Conservation (phyloP, 2,329 filamentous ascomycete genomes). For the Cercospora janseana region DNA sequence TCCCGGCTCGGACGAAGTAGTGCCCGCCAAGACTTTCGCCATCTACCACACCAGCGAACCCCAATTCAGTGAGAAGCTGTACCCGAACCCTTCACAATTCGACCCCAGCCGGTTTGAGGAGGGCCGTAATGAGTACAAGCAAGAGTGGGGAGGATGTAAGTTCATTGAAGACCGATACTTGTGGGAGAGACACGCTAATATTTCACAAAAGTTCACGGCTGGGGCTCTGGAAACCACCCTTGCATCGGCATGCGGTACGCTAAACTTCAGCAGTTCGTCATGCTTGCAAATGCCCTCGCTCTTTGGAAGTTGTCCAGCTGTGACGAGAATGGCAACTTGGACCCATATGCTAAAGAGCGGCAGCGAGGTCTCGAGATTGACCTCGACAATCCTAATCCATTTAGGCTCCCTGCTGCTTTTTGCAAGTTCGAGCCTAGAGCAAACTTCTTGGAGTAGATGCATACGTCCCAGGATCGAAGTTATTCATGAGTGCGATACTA, state of each 20-base stretch:
- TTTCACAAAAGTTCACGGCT: conserved; percentile 11
- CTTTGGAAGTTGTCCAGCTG: conserved; percentile 12
- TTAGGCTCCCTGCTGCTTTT: not conserved
- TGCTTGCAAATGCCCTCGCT: conserved; percentile 39
- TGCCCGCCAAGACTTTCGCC: conserved; percentile 27
- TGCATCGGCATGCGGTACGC: conserved; percentile 46
- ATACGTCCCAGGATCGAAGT: not conserved
- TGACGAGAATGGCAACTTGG: conserved; percentile 6
- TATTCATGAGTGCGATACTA: too few relatives aligned
- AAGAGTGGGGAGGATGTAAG: conserved; percentile 24
- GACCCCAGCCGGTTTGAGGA: conserved; percentile 16
- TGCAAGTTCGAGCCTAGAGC: not conserved
- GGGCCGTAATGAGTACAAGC: conserved; percentile 22
- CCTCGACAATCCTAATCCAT: not conserved
- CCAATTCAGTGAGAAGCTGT: conserved; percentile 29
- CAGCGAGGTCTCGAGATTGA: not conserved
- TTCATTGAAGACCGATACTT: too few relatives aligned
- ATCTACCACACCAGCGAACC: conserved; percentile 30
- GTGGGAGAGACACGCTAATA: too few relatives aligned
- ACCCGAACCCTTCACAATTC: conserved; percentile 24
- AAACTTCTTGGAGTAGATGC: not conserved
- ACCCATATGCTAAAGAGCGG: conserved; percentile 1
- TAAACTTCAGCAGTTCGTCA: conserved; percentile 51
- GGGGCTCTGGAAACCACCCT: conserved; percentile 41
- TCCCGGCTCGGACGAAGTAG: conserved; percentile 26